Percentiles rank a stretch among this genome's conserved stretches.
phyloP scores from a whole-genome alignment of 495 filamentous ascomycete genomes.

The Monascus purpureus region DNA sequence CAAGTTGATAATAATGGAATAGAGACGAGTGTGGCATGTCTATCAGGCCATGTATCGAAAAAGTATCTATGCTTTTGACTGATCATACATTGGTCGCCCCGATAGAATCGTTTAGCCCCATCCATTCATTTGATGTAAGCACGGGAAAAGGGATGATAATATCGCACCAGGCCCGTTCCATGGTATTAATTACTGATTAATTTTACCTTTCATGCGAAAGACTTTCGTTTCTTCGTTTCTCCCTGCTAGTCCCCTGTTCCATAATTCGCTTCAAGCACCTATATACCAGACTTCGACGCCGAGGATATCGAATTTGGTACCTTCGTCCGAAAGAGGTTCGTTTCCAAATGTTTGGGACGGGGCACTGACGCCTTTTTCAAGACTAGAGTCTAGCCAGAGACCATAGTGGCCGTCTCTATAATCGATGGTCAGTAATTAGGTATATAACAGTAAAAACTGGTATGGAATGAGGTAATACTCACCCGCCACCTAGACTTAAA shows the following conservation, averaged over 20 bases:
- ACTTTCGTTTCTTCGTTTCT: no score
- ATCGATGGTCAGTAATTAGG: background rate
- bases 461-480: slow-evolving; percentile 11
- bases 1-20: no score
- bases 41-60: no score
- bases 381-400: slow-evolving; percentile 79
- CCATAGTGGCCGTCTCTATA: slow-evolving; percentile 75
- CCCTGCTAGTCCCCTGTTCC: background rate
- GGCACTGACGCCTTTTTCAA: slow-evolving; percentile 74
- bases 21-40: no score
- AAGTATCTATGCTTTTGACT: no score
- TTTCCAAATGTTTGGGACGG: slow-evolving; percentile 86
- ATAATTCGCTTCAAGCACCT: slow-evolving; percentile 18
- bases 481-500: slow-evolving; percentile 74
- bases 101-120: no score
- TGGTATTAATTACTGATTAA: no score
- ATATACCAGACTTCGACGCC: slow-evolving; percentile 91
- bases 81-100: no score
- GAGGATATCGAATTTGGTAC: slow-evolving; percentile 80
- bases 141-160: no score
- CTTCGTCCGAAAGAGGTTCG: slow-evolving; percentile 87
- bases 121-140: no score
- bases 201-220: no score
- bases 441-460: background rate
- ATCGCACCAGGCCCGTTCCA: no score